phyloP scores from a whole-genome alignment of 768 basidiomycete genomes.

The Pleurotus tuoliensis region DNA sequence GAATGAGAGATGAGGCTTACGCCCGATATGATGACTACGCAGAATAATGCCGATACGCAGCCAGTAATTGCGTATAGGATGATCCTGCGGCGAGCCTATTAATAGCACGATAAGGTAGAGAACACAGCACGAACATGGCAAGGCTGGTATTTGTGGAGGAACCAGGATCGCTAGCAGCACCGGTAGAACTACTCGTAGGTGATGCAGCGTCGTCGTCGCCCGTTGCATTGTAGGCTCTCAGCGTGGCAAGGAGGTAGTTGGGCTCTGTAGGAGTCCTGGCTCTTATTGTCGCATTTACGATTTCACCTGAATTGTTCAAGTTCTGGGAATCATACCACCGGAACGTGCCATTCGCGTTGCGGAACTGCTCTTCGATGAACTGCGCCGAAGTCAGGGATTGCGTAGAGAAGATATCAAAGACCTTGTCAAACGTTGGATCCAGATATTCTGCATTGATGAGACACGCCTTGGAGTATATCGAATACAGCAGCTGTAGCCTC shows the following conservation, averaged over 20 bases:
- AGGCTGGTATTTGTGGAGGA: slow-evolving; percentile 46
- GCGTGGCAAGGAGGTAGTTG: slow-evolving; percentile 68
- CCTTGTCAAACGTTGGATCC: slow-evolving; percentile 60
- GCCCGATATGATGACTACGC: slow-evolving; percentile 80
- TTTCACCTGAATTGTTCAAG: slow-evolving; percentile 50
- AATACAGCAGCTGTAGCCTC: slow-evolving; percentile 66
- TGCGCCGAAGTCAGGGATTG: slow-evolving; percentile 55
- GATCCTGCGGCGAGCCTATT: slow-evolving; percentile 45
- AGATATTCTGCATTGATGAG: slow-evolving; percentile 72
- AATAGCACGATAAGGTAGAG: slow-evolving; percentile 7
- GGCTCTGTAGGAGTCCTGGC: slow-evolving; percentile 38
- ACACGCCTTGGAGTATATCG: slow-evolving; percentile 67
- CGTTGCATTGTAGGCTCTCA: slow-evolving; percentile 64
- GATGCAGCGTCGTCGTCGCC: slow-evolving; percentile 19
- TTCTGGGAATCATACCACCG: slow-evolving; percentile 55
- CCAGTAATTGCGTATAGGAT: slow-evolving; percentile 86
- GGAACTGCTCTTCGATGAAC: slow-evolving; percentile 48
- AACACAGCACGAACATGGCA: slow-evolving; percentile 59
- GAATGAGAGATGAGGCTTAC: slow-evolving; percentile 35
- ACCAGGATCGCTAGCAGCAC: slow-evolving; percentile 4
- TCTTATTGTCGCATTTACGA: slow-evolving; percentile 41
- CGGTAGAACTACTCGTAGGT: slow-evolving; percentile 18
- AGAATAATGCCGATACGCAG: slow-evolving; percentile 81
- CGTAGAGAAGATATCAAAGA: slow-evolving; percentile 76
- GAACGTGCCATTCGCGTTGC: slow-evolving; percentile 46